phyloP scores from a whole-genome alignment of 768 basidiomycete genomes.

The Tylopilus plumbeoviolaceoides region DNA sequence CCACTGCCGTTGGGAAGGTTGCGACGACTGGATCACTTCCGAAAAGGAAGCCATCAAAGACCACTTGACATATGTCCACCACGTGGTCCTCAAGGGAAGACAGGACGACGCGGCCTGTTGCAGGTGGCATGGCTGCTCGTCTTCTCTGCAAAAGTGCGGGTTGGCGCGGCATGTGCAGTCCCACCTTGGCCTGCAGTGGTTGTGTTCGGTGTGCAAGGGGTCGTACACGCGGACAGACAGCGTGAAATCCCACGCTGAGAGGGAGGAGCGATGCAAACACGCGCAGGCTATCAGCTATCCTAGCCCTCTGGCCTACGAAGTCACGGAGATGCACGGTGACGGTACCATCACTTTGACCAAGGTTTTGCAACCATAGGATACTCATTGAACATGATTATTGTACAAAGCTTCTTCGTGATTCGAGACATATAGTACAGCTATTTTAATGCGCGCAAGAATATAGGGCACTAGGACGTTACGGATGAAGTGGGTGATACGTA shows the following conservation, averaged over 20 bases:
- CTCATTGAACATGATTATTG: background rate
- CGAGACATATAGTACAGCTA: conserved; percentile 16
- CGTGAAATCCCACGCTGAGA: conserved; percentile 7
- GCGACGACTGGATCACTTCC: conserved; percentile 18
- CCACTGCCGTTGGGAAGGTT: conserved; percentile 15
- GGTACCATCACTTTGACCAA: conserved; percentile 19
- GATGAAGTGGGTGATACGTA: conserved; percentile 2
- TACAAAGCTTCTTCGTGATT: background rate
- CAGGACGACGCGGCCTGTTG: background rate
- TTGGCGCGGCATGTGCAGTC: conserved; percentile 16
- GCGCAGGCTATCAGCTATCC: conserved; percentile 10
- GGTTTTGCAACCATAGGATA: conserved; percentile 4
- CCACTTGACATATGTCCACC: conserved; percentile 13
- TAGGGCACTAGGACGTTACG: background rate
- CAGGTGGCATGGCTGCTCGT: conserved; percentile 13
- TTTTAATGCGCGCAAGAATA: conserved; percentile 10
- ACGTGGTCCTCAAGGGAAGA: conserved; percentile 1
- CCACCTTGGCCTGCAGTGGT: conserved; percentile 16
- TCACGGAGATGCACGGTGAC: background rate
- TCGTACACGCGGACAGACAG: conserved; percentile 17
- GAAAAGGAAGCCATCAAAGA: conserved; percentile 9
- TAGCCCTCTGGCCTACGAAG: conserved; percentile 13
- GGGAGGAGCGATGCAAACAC: background rate
- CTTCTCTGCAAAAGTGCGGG: background rate
- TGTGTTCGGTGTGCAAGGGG: conserved; percentile 15